Evolutionary conservation across 768 basidiomycete species (phyloP), one percentile per base, ranked within the genome.

Genomic region (Pisolithus tinctorius): DNA sequence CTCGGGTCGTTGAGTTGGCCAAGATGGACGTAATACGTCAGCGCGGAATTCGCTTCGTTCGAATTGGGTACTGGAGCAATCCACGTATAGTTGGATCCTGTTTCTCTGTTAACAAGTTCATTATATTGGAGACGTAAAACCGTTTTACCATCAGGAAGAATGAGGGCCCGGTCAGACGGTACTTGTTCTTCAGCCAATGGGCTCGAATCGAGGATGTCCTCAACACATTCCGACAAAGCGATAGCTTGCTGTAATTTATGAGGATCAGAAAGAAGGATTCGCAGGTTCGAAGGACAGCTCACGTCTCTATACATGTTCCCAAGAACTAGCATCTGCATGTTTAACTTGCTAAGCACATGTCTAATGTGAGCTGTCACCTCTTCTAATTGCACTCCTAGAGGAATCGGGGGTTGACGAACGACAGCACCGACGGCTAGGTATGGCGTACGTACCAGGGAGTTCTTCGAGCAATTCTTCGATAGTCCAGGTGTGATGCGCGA

Each of bases 291-390:
- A 3, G 38, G 34, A 16, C 34, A 17, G 60, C 88, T 49, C 57
- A 91, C 90, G 65, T 93, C 83, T 61, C 87, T 85, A 58, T 78
- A 77, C 50, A 97, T 72, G 67, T 98, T 98, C 2, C 96, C 96
- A 31, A 83, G 71, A 2, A 88, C 83, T 20, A 98, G 71, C 20
- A 85, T 83, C 46, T 84, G 79, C 45, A 92, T 71, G 58, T 86
- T 77, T 43, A 87, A 71, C 43, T 82, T 72, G 3, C 79, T 77
- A 10, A 96, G 70, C 11, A 95, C 57, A 23, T 75, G 69, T 25
- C 63, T 66, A 9, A 77, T 76, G 59, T 93, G 88, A 1, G 63
- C 65, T 55, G 84, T 74, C 6, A 98, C 67, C 49, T 93, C 88
- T 47, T 83, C 80, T 4, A 74, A 68, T 6, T 83, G 88, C 56